These are phyloP conservation scores for Daldinia sp. DNA, from an alignment of 2,329 filamentous ascomycete species.

Conservation along the genomic window DNA sequence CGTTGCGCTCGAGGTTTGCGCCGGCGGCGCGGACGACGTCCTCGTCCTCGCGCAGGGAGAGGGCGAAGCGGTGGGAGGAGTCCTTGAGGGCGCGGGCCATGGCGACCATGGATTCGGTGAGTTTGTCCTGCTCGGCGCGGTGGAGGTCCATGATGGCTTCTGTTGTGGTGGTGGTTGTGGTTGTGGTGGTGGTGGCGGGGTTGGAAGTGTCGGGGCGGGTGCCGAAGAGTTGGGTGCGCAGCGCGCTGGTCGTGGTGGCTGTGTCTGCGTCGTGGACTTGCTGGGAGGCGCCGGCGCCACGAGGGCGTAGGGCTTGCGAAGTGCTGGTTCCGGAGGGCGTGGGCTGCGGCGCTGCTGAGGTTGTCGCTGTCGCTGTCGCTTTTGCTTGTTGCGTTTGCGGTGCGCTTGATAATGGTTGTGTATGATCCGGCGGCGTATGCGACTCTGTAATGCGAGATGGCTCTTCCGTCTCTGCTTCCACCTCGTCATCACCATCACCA, in stretches of 20 bases:
- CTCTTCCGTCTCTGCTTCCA: conserved; percentile 38
- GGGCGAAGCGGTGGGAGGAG: conserved; percentile 78
- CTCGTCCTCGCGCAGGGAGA: conserved; percentile 77
- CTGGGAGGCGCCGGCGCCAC: conserved; percentile 36
- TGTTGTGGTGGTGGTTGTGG: conserved; percentile 67
- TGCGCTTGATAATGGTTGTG: conserved; percentile 1
- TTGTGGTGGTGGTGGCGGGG: conserved; percentile 63
- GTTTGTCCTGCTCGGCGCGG: conserved; percentile 82
- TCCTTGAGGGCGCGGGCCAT: conserved; percentile 84
- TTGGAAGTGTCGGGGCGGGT: conserved; percentile 52
- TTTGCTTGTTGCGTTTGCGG: conserved; percentile 17
- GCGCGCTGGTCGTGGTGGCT: conserved; percentile 45
- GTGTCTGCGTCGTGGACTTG: conserved; percentile 19
- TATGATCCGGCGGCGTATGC: conserved; percentile 19
- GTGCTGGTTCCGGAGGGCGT: conserved; percentile 42
- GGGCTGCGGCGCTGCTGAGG: conserved; percentile 10
- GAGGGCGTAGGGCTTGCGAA: conserved; percentile 53
- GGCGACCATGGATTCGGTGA: conserved; percentile 83
- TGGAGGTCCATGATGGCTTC: conserved; percentile 83
- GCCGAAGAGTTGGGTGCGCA: conserved; percentile 61
- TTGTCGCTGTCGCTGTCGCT: conserved; percentile 11
- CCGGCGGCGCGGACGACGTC: conserved; percentile 77
- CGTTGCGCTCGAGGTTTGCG: conserved; percentile 81
- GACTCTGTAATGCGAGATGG: conserved; percentile 39
- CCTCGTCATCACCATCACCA: conserved; percentile 23